A percentile compares a stretch with the other conserved stretches of the same genome.
These are phyloP conservation scores for Labyrinthula sp. DNA, from an alignment of 352 stramenopile genomes.

Conservation along the genomic window DNA sequence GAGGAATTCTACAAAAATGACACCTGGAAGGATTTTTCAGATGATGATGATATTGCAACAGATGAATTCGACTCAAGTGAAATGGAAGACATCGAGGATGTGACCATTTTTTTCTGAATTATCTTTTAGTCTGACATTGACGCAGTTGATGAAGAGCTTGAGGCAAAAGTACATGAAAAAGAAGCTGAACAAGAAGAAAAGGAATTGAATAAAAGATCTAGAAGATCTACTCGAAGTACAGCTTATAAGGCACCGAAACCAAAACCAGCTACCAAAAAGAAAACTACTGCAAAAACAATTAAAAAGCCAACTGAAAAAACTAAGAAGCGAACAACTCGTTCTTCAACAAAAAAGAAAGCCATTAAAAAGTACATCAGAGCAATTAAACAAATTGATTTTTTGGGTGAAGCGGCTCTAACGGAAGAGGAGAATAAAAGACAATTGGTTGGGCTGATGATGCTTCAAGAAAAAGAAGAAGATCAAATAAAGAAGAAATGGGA, in stretches of 20 bases:
- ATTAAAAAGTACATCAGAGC: conserved; percentile 6
- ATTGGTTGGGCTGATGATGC: conserved; percentile 29
- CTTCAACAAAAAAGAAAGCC: conserved; percentile 2
- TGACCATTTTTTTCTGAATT: too few species aligned
- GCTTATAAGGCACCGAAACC: neutral
- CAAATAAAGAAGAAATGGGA: conserved; percentile 32
- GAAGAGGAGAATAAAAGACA: conserved; percentile 30
- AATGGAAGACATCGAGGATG: conserved; percentile 56
- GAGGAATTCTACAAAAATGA: conserved; percentile 55
- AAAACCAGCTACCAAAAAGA: conserved; percentile 4
- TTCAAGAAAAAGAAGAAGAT: too few species aligned
- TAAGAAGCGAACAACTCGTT: neutral
- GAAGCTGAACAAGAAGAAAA: conserved; percentile 49
- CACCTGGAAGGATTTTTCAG: conserved; percentile 50
- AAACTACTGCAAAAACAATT: conserved; percentile 11
- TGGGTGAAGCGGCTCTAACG: conserved; percentile 27
- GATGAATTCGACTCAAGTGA: conserved; percentile 47
- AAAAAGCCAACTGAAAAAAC: neutral
- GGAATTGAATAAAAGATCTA: conserved; percentile 30
- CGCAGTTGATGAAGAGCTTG: conserved; percentile 40
- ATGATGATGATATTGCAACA: conserved; percentile 51
- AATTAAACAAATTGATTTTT: conserved; percentile 24
- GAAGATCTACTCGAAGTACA: neutral
- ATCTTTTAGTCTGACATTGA: conserved; percentile 65
- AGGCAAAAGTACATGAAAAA: conserved; percentile 25